Percentiles rank a stretch among this genome's conserved stretches.
Conservation (phyloP, 1,284 basidiomycete genomes). For the Mycena sp. region DNA sequence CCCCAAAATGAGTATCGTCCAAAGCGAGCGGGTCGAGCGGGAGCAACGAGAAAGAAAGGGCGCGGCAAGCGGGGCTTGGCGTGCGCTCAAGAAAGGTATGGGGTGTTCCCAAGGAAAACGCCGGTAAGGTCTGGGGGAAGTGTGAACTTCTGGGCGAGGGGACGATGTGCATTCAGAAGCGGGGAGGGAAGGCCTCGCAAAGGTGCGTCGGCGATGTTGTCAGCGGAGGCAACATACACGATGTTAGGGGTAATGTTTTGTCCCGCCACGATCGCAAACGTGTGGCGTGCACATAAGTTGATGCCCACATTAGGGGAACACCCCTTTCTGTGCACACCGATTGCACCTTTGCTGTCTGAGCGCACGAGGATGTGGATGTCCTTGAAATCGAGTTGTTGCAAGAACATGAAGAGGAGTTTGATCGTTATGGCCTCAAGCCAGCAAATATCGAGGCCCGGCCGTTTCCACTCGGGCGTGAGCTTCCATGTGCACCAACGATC, state of each 20-base stretch:
- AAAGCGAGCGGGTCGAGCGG: too few species aligned
- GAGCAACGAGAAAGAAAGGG: too few species aligned
- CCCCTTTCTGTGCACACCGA: slow-evolving; percentile 36
- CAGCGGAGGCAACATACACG: slow-evolving; percentile 10
- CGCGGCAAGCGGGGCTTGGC: too few species aligned
- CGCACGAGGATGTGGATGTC: slow-evolving; percentile 28
- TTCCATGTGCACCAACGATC: slow-evolving; percentile 25
- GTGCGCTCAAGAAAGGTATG: too few species aligned
- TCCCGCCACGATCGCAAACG: slow-evolving; percentile 1
- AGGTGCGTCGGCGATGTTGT: slow-evolving; percentile 20
- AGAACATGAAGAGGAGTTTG: slow-evolving; percentile 27
- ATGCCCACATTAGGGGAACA: slow-evolving; percentile 30
- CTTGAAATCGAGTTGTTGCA: slow-evolving; percentile 4
- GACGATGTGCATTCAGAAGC: slow-evolving; percentile 4
- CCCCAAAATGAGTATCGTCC: too few species aligned
- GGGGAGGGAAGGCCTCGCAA: slow-evolving; percentile 1
- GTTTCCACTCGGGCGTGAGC: slow-evolving; percentile 26
- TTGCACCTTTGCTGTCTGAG: slow-evolving; percentile 43
- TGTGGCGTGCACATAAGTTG: slow-evolving; percentile 18
- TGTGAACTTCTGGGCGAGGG: neutral
- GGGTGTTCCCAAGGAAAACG: neutral
- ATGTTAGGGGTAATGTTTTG: neutral
- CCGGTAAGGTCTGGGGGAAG: neutral
- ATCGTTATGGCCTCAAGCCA: slow-evolving; percentile 40
- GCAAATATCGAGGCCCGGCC: slow-evolving; percentile 36